Evolutionary conservation across 371 early-diverging fungal genomes (phyloP).

Genomic region (Apophysomyces sp.): DNA sequence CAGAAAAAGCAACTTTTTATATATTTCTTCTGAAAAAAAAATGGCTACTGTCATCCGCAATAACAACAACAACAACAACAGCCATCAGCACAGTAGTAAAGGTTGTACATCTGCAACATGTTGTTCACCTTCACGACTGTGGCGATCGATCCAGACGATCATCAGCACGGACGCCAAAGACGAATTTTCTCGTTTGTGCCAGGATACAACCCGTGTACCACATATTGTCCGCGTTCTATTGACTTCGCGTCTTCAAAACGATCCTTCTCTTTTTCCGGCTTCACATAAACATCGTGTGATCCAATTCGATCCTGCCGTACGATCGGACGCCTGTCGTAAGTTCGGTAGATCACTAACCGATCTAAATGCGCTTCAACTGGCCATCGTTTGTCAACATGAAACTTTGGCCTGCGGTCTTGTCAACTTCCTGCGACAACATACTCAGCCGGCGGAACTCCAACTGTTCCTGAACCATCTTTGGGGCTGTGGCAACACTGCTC

Average conservation of each 20-base stretch:
- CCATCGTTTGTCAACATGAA: conserved; percentile 4
- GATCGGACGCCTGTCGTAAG: conserved; percentile 21
- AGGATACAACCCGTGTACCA: conserved; percentile 7
- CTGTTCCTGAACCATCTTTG: conserved; percentile 33
- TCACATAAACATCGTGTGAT: conserved; percentile 25
- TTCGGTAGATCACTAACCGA: conserved; percentile 20
- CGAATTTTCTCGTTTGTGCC: conserved; percentile 22
- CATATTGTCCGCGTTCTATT: conserved; percentile 30
- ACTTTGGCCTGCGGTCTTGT: conserved; percentile 1
- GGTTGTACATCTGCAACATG: conserved; percentile 26
- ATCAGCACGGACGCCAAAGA: conserved; percentile 26
- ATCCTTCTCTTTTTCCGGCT: conserved; percentile 25
- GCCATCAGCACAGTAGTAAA: conserved; percentile 23
- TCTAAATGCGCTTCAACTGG: conserved; percentile 21
- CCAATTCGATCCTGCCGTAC: conserved; percentile 15
- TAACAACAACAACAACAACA: conserved; percentile 13
- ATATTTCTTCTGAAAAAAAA: background rate
- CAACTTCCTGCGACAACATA: conserved; percentile 6
- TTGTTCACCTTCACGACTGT: conserved; percentile 25
- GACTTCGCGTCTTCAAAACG: conserved; percentile 26
- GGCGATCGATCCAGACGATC: conserved; percentile 30
- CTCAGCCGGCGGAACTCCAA: conserved; percentile 14
- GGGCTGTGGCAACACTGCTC: conserved; percentile 32
- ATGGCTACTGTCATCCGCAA: conserved; percentile 15
- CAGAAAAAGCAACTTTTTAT: background rate